These are phyloP conservation scores for Lophiotrema nucula DNA, from an alignment of 495 filamentous ascomycete genomes.

Conservation along the genomic window DNA sequence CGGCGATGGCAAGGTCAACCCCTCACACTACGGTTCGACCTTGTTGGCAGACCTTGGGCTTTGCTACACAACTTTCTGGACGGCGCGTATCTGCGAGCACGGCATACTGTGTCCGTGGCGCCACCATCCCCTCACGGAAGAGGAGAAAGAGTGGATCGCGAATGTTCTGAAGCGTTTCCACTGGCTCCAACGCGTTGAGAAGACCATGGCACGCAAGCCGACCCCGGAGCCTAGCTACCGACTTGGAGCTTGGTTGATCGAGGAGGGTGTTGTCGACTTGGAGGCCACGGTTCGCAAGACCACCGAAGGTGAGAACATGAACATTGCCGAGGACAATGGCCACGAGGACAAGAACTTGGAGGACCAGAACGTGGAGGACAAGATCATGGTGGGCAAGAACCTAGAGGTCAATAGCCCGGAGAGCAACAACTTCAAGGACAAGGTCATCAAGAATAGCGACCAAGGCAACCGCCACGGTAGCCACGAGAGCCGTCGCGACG, in stretches of 20 bases:
- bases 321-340: neutral
- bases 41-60: neutral
- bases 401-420: neutral
- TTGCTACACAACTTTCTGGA: conserved; percentile 3
- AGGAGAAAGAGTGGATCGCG: neutral
- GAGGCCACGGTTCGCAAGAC: neutral
- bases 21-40: neutral
- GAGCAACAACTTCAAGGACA: neutral
- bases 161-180: neutral
- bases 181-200: neutral
- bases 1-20: neutral
- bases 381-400: neutral
- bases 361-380: neutral
- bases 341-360: neutral
- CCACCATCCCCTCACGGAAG: neutral
- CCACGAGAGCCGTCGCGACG: too few species aligned
- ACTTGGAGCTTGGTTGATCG: neutral
- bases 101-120: neutral
- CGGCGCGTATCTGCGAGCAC: neutral
- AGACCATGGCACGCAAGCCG: neutral
- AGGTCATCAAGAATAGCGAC: neutral
- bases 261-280: neutral
- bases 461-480: too few species aligned
- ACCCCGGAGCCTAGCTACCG: neutral
- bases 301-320: neutral